Evolutionary conservation across 345 rosid genomes (phyloP), one percentile per base, ranked within the genome.

Genomic region (Jatropha curcas): DNA sequence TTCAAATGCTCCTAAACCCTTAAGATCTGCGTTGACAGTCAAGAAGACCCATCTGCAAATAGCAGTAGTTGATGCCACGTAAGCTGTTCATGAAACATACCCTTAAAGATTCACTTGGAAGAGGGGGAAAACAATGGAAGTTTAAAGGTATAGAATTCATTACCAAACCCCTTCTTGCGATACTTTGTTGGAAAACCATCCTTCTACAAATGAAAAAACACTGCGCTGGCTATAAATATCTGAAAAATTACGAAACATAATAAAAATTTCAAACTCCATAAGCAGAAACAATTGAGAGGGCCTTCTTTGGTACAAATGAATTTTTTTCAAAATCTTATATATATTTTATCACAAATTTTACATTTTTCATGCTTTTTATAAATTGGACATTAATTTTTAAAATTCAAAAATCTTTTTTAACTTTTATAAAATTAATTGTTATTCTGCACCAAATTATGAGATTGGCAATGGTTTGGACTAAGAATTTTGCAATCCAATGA

Each of bases 191-290:
- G 65, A 62, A n/a, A 79, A 58, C 84, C 86, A 89, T 75, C 81
- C 83, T 78, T 93, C 98, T 63, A 67, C 76, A 20, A 79, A 76
- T 46, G 90, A n/a, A n/a, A 88, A 39, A 88, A 93, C 43, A 91
- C 76, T 0, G 98, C n/a, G 93, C 68, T 93, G 95, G 60, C 88
- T 84, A 7, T 17, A n/a, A n/a, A 87, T 24, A 90, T 81, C 94
- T 92, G 84, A n/a, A n/a, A 16, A 48, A 52, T 48, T 60, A 25
- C 39, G 25, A n/a, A 79, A 30, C 71, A 63, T 4, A 60, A 13
- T 31, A 19, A 58, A 31, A 25, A 4, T n/a, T 2, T 19, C 20
- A 67, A n/a, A 31, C n/a, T n/a, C 25, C 27, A 19, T 17, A n/a
- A 65, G 27, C 22, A 0, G n/a, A 46, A 46, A 5, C 10, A 2